phyloP scores from a whole-genome alignment of 148 eudicot species.

The Silene conica region DNA sequence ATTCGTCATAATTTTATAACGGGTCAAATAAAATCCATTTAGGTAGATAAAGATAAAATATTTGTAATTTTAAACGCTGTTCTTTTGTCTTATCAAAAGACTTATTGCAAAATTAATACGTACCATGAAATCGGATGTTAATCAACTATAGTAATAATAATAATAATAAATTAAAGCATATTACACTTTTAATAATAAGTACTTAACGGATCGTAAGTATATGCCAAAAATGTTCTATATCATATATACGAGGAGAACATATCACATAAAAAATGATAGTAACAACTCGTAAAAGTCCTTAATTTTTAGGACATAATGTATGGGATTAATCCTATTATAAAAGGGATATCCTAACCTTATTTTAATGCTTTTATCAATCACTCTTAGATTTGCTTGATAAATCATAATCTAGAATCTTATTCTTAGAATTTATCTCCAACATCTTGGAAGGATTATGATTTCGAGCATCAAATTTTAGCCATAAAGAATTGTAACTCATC shows the following conservation, averaged over 20 bases:
- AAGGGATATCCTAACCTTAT: slow-evolving; percentile 25
- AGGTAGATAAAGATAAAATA: too few relatives aligned
- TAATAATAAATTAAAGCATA: slow-evolving; percentile 6
- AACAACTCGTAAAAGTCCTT: slow-evolving; percentile 18
- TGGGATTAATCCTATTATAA: slow-evolving; percentile 19
- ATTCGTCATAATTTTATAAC: too few relatives aligned
- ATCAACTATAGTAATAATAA: neutral
- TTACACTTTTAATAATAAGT: slow-evolving; percentile 4
- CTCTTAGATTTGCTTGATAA: slow-evolving; percentile 23
- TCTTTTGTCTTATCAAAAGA: too few relatives aligned
- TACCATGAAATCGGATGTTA: neutral
- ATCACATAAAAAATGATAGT: slow-evolving; percentile 6
- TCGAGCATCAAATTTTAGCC: neutral
- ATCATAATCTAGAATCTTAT: slow-evolving; percentile 38
- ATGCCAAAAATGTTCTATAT: slow-evolving; percentile 27
- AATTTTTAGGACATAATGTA: slow-evolving; percentile 13
- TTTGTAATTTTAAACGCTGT: too few relatives aligned
- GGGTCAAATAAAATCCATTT: too few relatives aligned
- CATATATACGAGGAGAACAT: neutral
- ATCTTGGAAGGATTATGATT: slow-evolving; percentile 16
- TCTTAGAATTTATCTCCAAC: slow-evolving; percentile 22
- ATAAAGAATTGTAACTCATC: too few relatives aligned
- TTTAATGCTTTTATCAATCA: slow-evolving; percentile 6
- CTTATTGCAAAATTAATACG: too few relatives aligned
- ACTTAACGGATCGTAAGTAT: slow-evolving; percentile 23